Evolutionary conservation across 164 flowering plant species (phyloP), one percentile per base, ranked within the genome.

Genomic region (Tetracentron sinense): DNA sequence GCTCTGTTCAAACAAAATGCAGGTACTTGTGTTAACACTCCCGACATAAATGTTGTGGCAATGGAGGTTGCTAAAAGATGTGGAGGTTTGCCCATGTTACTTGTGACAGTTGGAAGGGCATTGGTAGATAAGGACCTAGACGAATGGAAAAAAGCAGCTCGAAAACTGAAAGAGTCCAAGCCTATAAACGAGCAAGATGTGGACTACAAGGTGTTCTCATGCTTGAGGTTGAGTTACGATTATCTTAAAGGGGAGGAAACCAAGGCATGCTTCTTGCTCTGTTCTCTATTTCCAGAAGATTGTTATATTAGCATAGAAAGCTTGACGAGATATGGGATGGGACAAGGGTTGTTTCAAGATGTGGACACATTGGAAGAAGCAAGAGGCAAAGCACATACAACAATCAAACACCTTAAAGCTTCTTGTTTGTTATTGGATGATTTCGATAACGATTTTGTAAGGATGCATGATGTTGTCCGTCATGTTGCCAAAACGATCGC

Each of bases 391-490:
- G 47, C 27, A 35, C 26, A 21, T 20, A 10, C 17, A 10, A 10
- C 35, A 26, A 6, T 20, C 1, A 22, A 33, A 6, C 15, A 33
- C 17, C 60, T 57, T 20, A 21, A 33, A 57, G 27, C 44, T 20
- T 21, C 60, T 57, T 20, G 27, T 21, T 33, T 57, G 47, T 11
- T 57, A 27, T 35, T 57, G 15, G 27, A 20, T 20, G 25, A 17
- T 20, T 17, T 10, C 2, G 0, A 2, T 2, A 17, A 10, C 0
- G 47, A 17, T 1, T 22, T 7, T 14, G 27, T 56, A 10, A 56
- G 15, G 50, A 69, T 69, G 66, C 67, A 69, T 26, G 67, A 69
- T 21, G 58, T 62, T 25, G n/a, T 62, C 14, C 67, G 53, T 27
- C 53, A 42, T 19, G 35, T 62, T 25, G 67, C 63, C 0, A 19